These are phyloP conservation scores for Polyporus arcularius DNA, from an alignment of 768 basidiomycete genomes.

Conservation along the genomic window DNA sequence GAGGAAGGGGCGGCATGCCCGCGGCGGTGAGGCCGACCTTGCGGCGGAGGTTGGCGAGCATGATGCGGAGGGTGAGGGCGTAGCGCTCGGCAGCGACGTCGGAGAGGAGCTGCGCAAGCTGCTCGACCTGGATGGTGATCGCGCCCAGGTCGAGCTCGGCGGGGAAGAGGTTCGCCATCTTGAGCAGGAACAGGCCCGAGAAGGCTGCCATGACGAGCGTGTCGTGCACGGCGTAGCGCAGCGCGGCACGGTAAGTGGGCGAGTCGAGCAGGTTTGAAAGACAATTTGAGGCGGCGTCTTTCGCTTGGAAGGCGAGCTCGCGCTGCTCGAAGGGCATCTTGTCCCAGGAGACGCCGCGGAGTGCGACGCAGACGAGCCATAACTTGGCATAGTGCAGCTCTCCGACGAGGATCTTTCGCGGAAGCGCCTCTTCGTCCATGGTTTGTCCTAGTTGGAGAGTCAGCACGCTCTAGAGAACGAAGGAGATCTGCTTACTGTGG, in stretches of 20 bases:
- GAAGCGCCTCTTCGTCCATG: conserved; percentile 83
- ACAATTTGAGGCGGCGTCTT: conserved; percentile 87
- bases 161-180: conserved; percentile 94
- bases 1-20: conserved; percentile 4
- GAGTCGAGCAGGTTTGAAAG: conserved; percentile 83
- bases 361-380: conserved; percentile 91
- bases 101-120: conserved; percentile 85
- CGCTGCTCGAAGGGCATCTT: conserved; percentile 96
- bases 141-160: conserved; percentile 74
- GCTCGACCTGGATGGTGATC: conserved; percentile 85
- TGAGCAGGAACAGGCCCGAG: conserved; percentile 87
- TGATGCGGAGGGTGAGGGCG: conserved; percentile 87
- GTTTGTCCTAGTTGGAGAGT: conserved; percentile 51
- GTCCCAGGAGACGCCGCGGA: conserved; percentile 92
- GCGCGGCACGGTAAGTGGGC: conserved; percentile 79
- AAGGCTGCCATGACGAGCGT: conserved; percentile 90
- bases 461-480: neutral
- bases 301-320: conserved; percentile 93
- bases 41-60: conserved; percentile 89
- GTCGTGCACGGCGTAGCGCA: conserved; percentile 92
- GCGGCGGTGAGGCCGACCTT: conserved; percentile 67
- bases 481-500: conserved; percentile 54
- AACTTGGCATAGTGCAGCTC: conserved; percentile 93
- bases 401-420: conserved; percentile 84
- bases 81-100: conserved; percentile 97